Conservation (phyloP, 495 filamentous ascomycete species). For the Podospora sp. region DNA sequence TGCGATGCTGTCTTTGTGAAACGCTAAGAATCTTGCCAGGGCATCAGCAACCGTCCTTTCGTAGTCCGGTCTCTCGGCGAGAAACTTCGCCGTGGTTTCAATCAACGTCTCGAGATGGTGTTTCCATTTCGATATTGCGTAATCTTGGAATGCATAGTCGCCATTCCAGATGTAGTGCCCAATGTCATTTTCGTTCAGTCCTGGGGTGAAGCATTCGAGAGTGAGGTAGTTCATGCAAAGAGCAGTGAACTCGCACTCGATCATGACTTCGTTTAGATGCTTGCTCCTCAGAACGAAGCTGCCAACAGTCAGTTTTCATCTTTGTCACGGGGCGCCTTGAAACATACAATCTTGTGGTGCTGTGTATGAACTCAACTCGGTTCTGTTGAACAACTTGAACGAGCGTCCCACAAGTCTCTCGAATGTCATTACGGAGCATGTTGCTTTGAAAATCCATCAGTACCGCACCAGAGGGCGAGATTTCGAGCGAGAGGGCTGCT, state of each 20-base stretch:
- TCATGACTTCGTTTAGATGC: conserved; percentile 31
- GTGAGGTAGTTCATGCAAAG: conserved; percentile 45
- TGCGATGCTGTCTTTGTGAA: conserved; percentile 12
- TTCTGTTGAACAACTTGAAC: conserved; percentile 35
- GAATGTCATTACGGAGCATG: conserved; percentile 35
- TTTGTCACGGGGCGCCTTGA: background rate
- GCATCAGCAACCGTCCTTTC: conserved; percentile 1
- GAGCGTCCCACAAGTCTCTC: conserved; percentile 50
- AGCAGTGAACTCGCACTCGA: conserved; percentile 40
- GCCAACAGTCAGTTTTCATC: background rate
- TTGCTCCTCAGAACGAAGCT: conserved; percentile 28
- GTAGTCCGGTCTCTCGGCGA: conserved; percentile 5
- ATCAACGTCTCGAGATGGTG: conserved; percentile 36
- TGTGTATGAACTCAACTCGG: conserved; percentile 31
- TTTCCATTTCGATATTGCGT: conserved; percentile 44
- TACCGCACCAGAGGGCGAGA: conserved; percentile 6
- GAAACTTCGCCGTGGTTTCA: background rate
- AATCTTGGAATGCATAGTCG: conserved; percentile 44
- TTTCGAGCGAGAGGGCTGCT: conserved; percentile 43
- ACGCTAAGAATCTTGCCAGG: conserved; percentile 16
- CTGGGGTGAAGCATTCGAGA: conserved; percentile 34
- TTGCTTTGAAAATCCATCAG: conserved; percentile 34
- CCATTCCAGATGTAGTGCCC: conserved; percentile 28
- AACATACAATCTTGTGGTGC: conserved; percentile 27
- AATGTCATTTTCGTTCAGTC: conserved; percentile 26